phyloP scores from a whole-genome alignment of 257 asterid genomes.

The Nicotiana knightiana region DNA sequence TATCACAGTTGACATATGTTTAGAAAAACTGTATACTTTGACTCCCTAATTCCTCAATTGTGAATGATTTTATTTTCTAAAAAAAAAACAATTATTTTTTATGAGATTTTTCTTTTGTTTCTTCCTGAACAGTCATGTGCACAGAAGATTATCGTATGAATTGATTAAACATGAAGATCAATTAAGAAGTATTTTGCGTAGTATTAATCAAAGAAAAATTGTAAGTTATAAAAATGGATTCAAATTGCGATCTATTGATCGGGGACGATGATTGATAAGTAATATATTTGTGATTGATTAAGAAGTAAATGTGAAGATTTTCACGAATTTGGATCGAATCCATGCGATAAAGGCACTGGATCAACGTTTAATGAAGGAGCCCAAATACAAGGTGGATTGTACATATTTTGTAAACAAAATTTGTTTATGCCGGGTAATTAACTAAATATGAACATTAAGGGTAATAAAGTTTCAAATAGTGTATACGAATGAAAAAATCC shows the following conservation, averaged over 20 bases:
- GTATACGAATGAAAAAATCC: too few species aligned
- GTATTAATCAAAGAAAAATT: conserved; percentile 65
- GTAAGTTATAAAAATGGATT: conserved; percentile 26
- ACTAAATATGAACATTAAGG: too few species aligned
- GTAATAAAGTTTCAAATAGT: too few species aligned
- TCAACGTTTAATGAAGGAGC: neutral
- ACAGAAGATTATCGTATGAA: conserved; percentile 84
- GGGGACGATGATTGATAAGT: too few species aligned
- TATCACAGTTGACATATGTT: conserved; percentile 59
- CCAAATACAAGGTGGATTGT: too few species aligned
- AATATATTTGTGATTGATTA: neutral
- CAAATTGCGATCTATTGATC: neutral
- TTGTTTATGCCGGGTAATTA: too few species aligned
- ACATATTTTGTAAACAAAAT: too few species aligned
- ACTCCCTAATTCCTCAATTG: neutral
- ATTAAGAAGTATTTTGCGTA: conserved; percentile 43
- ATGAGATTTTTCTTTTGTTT: neutral
- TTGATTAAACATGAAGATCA: conserved; percentile 55
- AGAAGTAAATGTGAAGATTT: conserved; percentile 39
- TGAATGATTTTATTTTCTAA: neutral
- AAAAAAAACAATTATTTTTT: neutral
- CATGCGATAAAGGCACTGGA: conserved; percentile 65
- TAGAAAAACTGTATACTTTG: neutral
- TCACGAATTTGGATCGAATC: conserved; percentile 67
- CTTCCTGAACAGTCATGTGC: conserved; percentile 47